Conservation (phyloP, 768 basidiomycete species). For the Holtermannia corniformis region DNA sequence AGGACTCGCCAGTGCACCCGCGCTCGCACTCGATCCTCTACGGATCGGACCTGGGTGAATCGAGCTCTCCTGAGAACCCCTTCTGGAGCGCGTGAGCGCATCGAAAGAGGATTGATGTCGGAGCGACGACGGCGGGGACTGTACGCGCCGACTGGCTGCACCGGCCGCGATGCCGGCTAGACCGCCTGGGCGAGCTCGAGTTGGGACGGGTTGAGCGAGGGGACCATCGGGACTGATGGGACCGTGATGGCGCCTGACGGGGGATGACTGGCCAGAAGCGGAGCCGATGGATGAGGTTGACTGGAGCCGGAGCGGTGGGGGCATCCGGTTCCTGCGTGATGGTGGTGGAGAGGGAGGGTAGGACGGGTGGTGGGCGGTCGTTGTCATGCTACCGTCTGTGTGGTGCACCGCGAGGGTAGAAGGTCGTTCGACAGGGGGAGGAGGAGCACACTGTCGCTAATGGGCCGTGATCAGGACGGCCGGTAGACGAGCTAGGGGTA, state of each 20-base stretch:
- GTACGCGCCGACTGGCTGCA: not conserved
- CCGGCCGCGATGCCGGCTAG: conserved; percentile 1
- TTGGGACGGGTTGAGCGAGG: not conserved
- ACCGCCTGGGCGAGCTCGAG: conserved; percentile 4
- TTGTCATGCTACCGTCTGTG: too few relatives aligned
- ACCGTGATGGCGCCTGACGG: not conserved
- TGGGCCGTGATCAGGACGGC: too few relatives aligned
- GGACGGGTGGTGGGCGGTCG: too few relatives aligned
- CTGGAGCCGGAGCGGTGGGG: not conserved
- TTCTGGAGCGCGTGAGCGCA: not conserved
- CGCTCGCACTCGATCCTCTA: not conserved
- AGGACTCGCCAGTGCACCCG: not conserved
- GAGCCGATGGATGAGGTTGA: not conserved
- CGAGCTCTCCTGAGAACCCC: not conserved
- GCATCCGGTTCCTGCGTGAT: not conserved
- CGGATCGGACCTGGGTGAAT: not conserved
- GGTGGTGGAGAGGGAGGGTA: not conserved
- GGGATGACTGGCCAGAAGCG: not conserved
- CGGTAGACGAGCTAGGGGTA: too few relatives aligned
- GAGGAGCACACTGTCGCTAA: too few relatives aligned
- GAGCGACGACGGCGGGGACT: not conserved
- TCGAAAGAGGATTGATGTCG: not conserved
- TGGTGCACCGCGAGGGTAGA: too few relatives aligned
- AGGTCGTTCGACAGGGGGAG: too few relatives aligned
- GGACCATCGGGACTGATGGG: not conserved